Percentiles rank a stretch among this genome's conserved stretches.
Evolutionary conservation across 2,329 filamentous ascomycete genomes (phyloP).

Genomic region (Falciphora oryzae): DNA sequence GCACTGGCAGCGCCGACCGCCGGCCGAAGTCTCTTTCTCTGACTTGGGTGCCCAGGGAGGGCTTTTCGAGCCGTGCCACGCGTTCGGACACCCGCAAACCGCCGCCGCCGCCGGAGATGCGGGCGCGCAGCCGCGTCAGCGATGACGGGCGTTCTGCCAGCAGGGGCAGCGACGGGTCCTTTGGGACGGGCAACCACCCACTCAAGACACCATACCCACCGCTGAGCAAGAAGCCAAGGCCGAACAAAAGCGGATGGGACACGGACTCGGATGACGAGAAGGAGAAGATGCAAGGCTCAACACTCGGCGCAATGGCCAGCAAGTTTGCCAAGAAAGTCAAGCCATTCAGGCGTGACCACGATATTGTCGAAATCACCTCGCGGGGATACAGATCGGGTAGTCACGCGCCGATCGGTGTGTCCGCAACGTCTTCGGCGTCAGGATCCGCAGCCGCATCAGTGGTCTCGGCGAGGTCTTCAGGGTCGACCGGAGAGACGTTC

Average conservation of each 20-base stretch:
- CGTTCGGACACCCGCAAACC: slow-evolving; percentile 8
- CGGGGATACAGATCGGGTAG: background rate
- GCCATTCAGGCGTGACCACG: slow-evolving; percentile 2
- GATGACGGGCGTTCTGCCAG: background rate
- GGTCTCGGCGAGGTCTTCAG: background rate
- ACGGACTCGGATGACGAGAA: slow-evolving; percentile 14
- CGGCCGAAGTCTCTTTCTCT: background rate
- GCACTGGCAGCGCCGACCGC: background rate
- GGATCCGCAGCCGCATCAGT: background rate
- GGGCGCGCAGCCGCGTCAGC: background rate
- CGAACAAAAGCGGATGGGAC: slow-evolving; percentile 17
- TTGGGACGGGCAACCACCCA: slow-evolving; percentile 4
- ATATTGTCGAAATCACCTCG: slow-evolving; percentile 5
- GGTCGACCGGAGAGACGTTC: background rate
- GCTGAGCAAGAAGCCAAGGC: background rate
- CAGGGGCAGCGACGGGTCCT: background rate
- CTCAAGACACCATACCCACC: slow-evolving; percentile 16
- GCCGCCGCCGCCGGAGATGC: background rate
- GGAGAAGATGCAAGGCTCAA: slow-evolving; percentile 3
- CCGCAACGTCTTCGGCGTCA: background rate
- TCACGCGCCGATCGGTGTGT: background rate
- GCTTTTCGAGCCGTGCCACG: slow-evolving; percentile 3
- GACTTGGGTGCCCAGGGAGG: background rate
- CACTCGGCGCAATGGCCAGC: slow-evolving; percentile 6
- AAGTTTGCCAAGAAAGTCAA: slow-evolving; percentile 9